Evolutionary conservation across 1,139 yeast genomes (phyloP).

Genomic region (Pichia kudriavzevii): DNA sequence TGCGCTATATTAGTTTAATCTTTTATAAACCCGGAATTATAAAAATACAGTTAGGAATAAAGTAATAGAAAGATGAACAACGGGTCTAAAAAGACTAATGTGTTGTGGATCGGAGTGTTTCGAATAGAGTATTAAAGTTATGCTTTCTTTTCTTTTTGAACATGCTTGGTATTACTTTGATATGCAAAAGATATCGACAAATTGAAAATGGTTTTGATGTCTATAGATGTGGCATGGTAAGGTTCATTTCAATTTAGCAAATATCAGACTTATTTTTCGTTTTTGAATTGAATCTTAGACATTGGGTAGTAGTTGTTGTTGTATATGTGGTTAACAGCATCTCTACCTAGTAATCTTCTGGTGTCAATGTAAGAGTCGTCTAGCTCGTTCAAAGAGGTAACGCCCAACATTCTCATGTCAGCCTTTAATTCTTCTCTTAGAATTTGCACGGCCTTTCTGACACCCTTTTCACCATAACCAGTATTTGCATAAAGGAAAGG

Average conservation of each 20-base stretch:
- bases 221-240: too few relatives aligned
- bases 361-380: conserved; percentile 27
- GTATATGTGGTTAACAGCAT: conserved; percentile 29
- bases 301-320: conserved; percentile 16
- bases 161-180: too few relatives aligned
- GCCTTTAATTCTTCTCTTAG: conserved; percentile 39
- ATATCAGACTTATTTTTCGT: conserved; percentile 8
- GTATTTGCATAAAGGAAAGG: conserved; percentile 44
- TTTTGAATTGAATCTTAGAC: conserved; percentile 16
- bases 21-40: conserved; percentile 9
- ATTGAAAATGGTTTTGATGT: too few relatives aligned
- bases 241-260: too few relatives aligned
- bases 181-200: too few relatives aligned
- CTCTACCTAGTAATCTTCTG: conserved; percentile 30
- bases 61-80: too few relatives aligned
- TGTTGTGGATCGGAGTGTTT: too few relatives aligned
- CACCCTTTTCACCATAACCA: conserved; percentile 45
- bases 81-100: too few relatives aligned
- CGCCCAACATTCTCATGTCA: conserved; percentile 44
- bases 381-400: conserved; percentile 32
- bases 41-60: too few relatives aligned
- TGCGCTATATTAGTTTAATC: conserved; percentile 2
- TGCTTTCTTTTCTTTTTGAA: too few relatives aligned
- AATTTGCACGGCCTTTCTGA: conserved; percentile 35
- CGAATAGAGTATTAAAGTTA: too few relatives aligned